phyloP scores from a whole-genome alignment of 768 basidiomycete species.

The Cantharellus anzutake region DNA sequence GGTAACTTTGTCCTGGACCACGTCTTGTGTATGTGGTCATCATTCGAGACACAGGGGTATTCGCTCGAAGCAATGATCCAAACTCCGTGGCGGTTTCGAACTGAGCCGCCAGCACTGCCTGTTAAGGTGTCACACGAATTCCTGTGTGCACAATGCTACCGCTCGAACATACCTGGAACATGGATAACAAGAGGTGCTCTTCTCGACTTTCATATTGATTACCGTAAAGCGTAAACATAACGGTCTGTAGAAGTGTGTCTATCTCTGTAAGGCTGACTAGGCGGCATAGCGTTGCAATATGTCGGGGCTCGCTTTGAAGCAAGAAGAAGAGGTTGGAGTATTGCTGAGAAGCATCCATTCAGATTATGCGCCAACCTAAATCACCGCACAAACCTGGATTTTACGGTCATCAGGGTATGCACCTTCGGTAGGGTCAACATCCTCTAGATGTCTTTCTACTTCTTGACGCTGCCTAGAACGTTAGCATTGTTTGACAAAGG shows the following conservation, averaged over 20 bases:
- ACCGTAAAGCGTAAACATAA: conserved; percentile 99
- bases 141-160: not conserved
- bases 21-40: conserved; percentile 99
- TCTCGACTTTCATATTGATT: conserved; percentile 98
- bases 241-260: conserved; percentile 95
- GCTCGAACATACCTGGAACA: conserved; percentile 49
- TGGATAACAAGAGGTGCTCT: conserved; percentile 93
- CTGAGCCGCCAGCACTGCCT: conserved; percentile 94
- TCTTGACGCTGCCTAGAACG: conserved; percentile 61
- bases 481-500: not conserved
- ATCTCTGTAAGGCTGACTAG: conserved; percentile 94
- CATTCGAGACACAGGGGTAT: conserved; percentile 98
- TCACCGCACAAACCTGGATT: conserved; percentile 21
- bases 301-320: conserved; percentile 91
- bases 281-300: conserved; percentile 89
- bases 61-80: conserved; percentile 93
- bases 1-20: conserved; percentile 94
- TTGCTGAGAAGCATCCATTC: conserved; percentile 31
- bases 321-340: conserved; percentile 99
- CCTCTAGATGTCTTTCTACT: conserved; percentile 88
- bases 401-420: conserved; percentile 89
- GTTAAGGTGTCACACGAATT: conserved; percentile 12
- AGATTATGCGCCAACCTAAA: not conserved
- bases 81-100: conserved; percentile 99
- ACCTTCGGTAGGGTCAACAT: conserved; percentile 82